Conservation (phyloP, 208 protist genomes). For the Acanthamoeba royreba region DNA sequence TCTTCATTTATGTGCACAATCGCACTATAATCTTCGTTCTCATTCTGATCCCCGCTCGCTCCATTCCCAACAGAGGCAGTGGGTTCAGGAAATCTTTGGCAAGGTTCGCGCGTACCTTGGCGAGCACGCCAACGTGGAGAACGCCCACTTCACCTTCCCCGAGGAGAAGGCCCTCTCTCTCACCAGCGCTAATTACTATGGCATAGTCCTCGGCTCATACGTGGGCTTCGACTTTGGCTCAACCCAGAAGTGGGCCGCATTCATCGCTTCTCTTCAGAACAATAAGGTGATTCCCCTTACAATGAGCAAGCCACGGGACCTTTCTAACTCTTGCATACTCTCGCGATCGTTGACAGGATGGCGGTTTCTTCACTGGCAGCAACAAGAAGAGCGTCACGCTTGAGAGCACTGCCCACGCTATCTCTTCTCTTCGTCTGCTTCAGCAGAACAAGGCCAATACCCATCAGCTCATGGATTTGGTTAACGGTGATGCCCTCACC, state of each 20-base stretch:
- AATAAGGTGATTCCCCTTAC: background rate
- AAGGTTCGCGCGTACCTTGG: background rate
- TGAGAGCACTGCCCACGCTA: slow-evolving; percentile 23
- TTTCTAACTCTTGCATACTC: background rate
- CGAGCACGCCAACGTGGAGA: background rate
- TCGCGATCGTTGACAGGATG: background rate
- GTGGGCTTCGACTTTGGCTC: slow-evolving; percentile 22
- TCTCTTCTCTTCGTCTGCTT: background rate
- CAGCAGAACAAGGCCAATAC: slow-evolving; percentile 7
- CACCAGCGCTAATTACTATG: slow-evolving; percentile 41
- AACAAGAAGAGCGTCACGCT: background rate
- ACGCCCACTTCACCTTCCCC: slow-evolving; percentile 9
- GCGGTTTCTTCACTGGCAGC: background rate
- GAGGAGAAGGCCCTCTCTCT: background rate
- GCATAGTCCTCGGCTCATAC: slow-evolving; percentile 14
- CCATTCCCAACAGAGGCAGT: background rate
- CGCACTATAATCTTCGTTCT: background rate
- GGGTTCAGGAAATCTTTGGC: slow-evolving; percentile 16
- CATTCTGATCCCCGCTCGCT: background rate
- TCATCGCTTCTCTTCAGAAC: background rate
- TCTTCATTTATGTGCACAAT: background rate
- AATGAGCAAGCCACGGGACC: background rate
- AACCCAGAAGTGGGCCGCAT: background rate
- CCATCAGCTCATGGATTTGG: background rate
- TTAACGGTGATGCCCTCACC: background rate